These are phyloP conservation scores for Clitopilus passeckerianus DNA, from an alignment of 768 basidiomycete species.

Conservation along the genomic window DNA sequence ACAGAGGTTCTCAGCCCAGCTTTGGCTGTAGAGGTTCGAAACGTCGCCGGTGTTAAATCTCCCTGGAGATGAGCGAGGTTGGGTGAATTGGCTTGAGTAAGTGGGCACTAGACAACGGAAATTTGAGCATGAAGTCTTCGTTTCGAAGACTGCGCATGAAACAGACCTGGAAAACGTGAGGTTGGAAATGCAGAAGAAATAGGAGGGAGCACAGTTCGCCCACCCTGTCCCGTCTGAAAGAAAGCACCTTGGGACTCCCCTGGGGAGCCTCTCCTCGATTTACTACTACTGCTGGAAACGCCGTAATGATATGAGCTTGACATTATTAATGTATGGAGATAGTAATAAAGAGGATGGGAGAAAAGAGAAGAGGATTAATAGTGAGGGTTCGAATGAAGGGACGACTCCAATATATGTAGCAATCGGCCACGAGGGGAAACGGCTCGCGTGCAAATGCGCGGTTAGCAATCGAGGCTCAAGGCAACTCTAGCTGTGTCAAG, in stretches of 20 bases:
- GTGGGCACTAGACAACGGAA: conserved; percentile 54
- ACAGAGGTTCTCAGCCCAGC: neutral
- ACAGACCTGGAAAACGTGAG: conserved; percentile 90
- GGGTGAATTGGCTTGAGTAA: conserved; percentile 55
- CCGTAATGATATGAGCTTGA: conserved; percentile 70
- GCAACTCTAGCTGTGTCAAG: conserved; percentile 1
- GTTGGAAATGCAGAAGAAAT: conserved; percentile 80
- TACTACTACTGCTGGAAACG: conserved; percentile 59
- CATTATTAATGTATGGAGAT: conserved; percentile 59
- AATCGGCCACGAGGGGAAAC: conserved; percentile 22
- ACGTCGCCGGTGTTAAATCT: conserved; percentile 43
- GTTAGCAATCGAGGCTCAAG: conserved; percentile 15
- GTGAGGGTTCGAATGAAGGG: conserved; percentile 41
- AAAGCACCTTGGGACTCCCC: conserved; percentile 62
- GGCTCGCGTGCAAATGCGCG: conserved; percentile 7
- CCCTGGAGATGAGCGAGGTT: conserved; percentile 59
- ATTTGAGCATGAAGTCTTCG: conserved; percentile 50
- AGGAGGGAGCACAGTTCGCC: conserved; percentile 86
- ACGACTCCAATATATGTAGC: conserved; percentile 42
- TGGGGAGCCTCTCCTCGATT: conserved; percentile 66
- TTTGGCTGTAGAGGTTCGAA: neutral
- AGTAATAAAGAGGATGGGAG: conserved; percentile 50
- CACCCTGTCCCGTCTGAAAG: conserved; percentile 81
- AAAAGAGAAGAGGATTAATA: conserved; percentile 49
- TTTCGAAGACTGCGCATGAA: conserved; percentile 35